These are phyloP conservation scores for Litsea cubeba DNA, from an alignment of 164 flowering plant species.

Conservation along the genomic window DNA sequence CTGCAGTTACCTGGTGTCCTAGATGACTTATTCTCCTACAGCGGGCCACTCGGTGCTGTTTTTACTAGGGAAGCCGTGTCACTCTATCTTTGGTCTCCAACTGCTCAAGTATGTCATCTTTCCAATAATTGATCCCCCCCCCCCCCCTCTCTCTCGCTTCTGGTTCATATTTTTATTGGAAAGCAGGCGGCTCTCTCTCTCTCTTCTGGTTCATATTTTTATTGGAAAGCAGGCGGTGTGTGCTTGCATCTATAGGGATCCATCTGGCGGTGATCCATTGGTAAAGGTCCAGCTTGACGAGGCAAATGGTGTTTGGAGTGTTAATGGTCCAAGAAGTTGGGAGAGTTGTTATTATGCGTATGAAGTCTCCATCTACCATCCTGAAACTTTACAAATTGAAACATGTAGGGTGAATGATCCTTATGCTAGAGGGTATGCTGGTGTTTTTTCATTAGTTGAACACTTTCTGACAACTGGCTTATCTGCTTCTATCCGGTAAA, in stretches of 20 bases:
- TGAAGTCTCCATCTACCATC: conserved; percentile 81
- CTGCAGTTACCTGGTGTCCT: conserved; percentile 87
- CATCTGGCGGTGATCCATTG: conserved; percentile 42
- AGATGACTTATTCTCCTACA: conserved; percentile 74
- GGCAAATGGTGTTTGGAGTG: conserved; percentile 76
- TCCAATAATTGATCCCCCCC: neutral
- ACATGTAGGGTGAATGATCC: conserved; percentile 85
- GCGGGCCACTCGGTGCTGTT: conserved; percentile 83
- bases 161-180: neutral
- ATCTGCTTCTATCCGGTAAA: neutral
- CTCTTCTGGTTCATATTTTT: neutral
- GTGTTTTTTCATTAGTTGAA: neutral
- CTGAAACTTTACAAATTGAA: conserved; percentile 62
- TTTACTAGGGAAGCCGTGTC: conserved; percentile 51
- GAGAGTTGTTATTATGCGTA: conserved; percentile 88
- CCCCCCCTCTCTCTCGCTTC: neutral
- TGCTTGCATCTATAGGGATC: conserved; percentile 47
- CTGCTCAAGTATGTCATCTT: conserved; percentile 67
- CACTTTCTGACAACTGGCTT: neutral
- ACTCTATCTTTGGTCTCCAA: conserved; percentile 91
- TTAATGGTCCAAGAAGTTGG: conserved; percentile 65
- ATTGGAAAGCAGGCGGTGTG: conserved; percentile 43
- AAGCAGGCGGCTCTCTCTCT: conserved; percentile 35
- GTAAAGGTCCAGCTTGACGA: conserved; percentile 58
- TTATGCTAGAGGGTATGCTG: conserved; percentile 89